Percentiles rank a stretch among this genome's conserved stretches.
Evolutionary conservation across 257 asterid species (phyloP).

Genomic region (Fraxinus quadrangulata): DNA sequence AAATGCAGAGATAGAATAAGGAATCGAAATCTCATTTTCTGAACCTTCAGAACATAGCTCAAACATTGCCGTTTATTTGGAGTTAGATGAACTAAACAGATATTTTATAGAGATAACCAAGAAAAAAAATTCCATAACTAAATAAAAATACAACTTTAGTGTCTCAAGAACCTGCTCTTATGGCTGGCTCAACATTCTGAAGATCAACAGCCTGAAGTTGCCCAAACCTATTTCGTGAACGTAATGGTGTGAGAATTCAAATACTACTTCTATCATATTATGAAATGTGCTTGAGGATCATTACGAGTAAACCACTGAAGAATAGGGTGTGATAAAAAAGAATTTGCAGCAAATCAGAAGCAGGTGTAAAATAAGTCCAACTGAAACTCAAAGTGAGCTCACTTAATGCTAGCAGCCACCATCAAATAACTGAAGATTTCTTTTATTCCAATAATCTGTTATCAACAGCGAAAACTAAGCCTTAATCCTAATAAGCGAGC

Average conservation of each 20-base stretch:
- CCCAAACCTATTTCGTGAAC: constrained; percentile 54
- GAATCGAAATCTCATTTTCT: not conserved
- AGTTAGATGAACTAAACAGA: not conserved
- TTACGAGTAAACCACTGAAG: not conserved
- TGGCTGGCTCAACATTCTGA: constrained; percentile 77
- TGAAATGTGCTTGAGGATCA: not conserved
- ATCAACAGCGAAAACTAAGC: not conserved
- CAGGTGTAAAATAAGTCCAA: not conserved
- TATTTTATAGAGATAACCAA: not conserved
- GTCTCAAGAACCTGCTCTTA: constrained; percentile 69
- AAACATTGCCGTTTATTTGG: too few species aligned
- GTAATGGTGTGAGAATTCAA: not conserved
- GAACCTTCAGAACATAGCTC: not conserved
- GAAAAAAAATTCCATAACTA: not conserved
- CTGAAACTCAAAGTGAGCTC: not conserved
- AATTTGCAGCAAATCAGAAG: not conserved
- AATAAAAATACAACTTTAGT: not conserved
- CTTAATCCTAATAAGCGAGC: not conserved
- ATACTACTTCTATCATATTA: not conserved
- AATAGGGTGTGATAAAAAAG: not conserved
- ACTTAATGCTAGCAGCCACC: not conserved
- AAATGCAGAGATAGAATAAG: not conserved
- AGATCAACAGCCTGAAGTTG: constrained; percentile 94
- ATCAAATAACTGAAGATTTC: not conserved
- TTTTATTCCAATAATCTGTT: not conserved